phyloP scores from a whole-genome alignment of 352 stramenopile genomes.

The Phytopythium vexans region DNA sequence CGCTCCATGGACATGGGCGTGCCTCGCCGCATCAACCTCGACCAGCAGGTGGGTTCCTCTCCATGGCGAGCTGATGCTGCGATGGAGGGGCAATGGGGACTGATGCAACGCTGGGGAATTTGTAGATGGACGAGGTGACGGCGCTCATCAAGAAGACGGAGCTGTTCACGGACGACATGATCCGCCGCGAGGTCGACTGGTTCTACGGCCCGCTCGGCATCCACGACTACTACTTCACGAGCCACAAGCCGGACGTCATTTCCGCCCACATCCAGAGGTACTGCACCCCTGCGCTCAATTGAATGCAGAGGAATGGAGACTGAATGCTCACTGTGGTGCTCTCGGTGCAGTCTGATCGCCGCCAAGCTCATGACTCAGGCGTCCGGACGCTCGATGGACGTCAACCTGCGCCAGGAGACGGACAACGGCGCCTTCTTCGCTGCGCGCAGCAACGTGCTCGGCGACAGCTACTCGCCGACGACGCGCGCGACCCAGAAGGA shows the following conservation, averaged over 20 bases:
- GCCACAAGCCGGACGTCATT: constrained; percentile 58
- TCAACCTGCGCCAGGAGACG: constrained; percentile 79
- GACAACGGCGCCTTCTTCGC: constrained; percentile 77
- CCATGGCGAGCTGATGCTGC: background rate
- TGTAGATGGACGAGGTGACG: constrained; percentile 65
- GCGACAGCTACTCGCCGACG: constrained; percentile 41
- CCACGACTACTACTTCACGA: constrained; percentile 84
- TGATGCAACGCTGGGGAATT: background rate
- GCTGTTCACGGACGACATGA: constrained; percentile 55
- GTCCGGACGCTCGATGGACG: constrained; percentile 65
- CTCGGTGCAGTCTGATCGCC: constrained; percentile 36
- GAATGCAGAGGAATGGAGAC: no score
- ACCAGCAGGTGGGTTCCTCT: constrained; percentile 21
- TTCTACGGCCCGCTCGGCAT: constrained; percentile 79
- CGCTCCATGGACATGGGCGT: constrained; percentile 65
- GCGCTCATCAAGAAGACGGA: constrained; percentile 46
- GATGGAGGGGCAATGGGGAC: background rate
- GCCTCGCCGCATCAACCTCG: constrained; percentile 46
- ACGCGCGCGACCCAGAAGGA: constrained; percentile 49
- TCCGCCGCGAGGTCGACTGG: constrained; percentile 74
- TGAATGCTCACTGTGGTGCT: no score
- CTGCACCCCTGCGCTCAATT: no score
- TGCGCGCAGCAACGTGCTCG: constrained; percentile 79
- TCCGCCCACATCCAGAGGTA: constrained; percentile 69
- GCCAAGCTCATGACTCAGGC: constrained; percentile 83